Base-by-base conservation (phyloP, 352 stramenopile species). In the Phytophthora pini region DNA sequence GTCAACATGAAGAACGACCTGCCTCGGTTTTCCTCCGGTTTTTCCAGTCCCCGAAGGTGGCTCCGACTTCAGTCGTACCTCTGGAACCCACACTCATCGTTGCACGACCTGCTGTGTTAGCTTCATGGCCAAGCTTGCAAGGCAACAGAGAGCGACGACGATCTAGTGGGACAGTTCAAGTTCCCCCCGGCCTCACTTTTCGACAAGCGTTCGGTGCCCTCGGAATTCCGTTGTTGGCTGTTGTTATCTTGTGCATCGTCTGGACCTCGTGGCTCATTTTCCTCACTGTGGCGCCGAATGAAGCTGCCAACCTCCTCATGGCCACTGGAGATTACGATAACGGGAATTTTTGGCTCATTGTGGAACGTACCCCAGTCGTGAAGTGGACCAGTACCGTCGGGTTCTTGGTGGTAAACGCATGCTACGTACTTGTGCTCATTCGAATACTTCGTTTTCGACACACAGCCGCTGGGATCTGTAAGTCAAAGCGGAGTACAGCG, bases 281-380 rank as follows among this genome's bases (percentile, higher is more conserved):
- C 12, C 44, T 80, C 38, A 70, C 50, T 4, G 6, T 72, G 5
- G 63, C 52, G 12, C 75, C 65, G 9, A 81, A 72, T 22, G 44
- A 55, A 48, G 66, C 66, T 2, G 69, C 69, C 5, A 84, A 80
- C 40, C 53, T 63, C 7, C 63, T 84, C 45, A 79, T 84, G 72
- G 65, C 70, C 34, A 80, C 65, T 0, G 51, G 38, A 0, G 56
- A 74, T 22, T 80, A 68, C 11, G 70, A 81, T 27, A 68, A 81
- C 11, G 72, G 69, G 2, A 51, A 54, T 4, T 81, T 84, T 26
- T 81, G 75, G 65, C 65, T 79, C 9, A 76, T 77, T 22, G 15
- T 65, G 10, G 70, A 77, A 5, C 32, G 45, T 2, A 1, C 26
- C 0, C 24, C 51, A 0, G 5, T 12, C 4, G 17, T 71, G 0